Evolutionary conservation across 23 red algal species (phyloP), one percentile per base, ranked within the genome.

Genomic region (Chondrus crispus): DNA sequence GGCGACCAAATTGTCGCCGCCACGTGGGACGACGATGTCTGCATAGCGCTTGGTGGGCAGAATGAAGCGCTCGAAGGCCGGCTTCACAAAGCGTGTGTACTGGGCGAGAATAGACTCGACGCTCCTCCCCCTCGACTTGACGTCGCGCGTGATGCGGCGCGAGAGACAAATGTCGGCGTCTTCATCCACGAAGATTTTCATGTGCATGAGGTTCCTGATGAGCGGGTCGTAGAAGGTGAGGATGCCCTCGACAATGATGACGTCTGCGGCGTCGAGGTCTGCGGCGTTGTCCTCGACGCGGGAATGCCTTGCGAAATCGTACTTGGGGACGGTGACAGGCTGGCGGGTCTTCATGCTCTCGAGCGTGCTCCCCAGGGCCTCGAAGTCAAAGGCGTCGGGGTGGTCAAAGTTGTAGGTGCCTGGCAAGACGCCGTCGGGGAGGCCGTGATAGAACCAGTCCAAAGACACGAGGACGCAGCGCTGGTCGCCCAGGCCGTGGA

Each of bases 151-250:
- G 54, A 99, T 94, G 42, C 97, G 92, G 1, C 97, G 74, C 50
- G 83, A 74, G 38, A 99, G 85, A 71, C 97, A 99, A 77, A 95
- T 90, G 51, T 99, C 97, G 40, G 97, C 81, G 64, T 99, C 97
- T 55, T 99, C 97, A 84, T 99, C 97, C 11, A 99, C 97, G 68
- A 99, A 99, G 46, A 99, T 92, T 79, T 99, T 99, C 94, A 99
- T 91, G 64, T 99, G 91, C 92, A 99, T 95, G 91, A 96, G 62
- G 26, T 68, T 62, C 11, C 97, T 89, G 38, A 99, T 93, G 41
- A 40, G 57, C 24, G 84, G 73, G 77, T 94, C 87, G 62, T 99
- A 99, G 60, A 99, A 99, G 37, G 94, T 84, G 46, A 96, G 80
- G 46, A 99, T 99, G 22, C 97, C 97, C 88, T 99, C 97, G 28